phyloP scores from a whole-genome alignment of 2,329 filamentous ascomycete species.

The Colletotrichum cereale region DNA sequence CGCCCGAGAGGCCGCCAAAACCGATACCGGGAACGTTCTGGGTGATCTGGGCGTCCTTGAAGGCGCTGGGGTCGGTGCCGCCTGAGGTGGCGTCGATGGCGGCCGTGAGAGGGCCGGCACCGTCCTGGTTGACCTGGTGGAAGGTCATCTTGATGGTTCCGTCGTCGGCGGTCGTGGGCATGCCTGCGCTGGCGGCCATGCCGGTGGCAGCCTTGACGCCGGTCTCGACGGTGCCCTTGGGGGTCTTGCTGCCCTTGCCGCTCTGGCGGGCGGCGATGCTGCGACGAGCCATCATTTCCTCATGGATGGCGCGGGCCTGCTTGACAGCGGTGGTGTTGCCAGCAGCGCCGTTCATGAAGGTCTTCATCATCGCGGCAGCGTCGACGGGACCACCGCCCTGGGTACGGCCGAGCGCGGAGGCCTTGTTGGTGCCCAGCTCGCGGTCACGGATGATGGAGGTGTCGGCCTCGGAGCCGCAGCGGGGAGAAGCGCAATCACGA shows the following conservation, averaged over 20 bases:
- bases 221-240: constrained; percentile 56
- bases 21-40: constrained; percentile 71
- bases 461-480: constrained; percentile 74
- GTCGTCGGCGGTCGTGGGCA: constrained; percentile 77
- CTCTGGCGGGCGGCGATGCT: constrained; percentile 33
- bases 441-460: constrained; percentile 74
- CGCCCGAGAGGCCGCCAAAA: constrained; percentile 67
- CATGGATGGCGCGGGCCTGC: constrained; percentile 54
- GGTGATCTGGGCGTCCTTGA: constrained; percentile 69
- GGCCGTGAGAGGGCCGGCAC: constrained; percentile 72
- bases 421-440: constrained; percentile 65
- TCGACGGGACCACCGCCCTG: constrained; percentile 69
- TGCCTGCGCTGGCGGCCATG: constrained; percentile 72
- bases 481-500: constrained; percentile 72
- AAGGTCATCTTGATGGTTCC: constrained; percentile 73
- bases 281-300: constrained; percentile 54
- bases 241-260: constrained; percentile 39
- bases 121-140: constrained; percentile 79
- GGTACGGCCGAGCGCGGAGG: constrained; percentile 73
- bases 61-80: constrained; percentile 70
- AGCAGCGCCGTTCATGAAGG: constrained; percentile 65
- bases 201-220: constrained; percentile 68
- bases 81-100: constrained; percentile 72
- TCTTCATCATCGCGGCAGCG: constrained; percentile 66
- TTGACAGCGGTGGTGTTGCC: constrained; percentile 55